Evolutionary conservation across 2,329 filamentous ascomycete species (phyloP).

Genomic region (Fusarium stilboides): DNA sequence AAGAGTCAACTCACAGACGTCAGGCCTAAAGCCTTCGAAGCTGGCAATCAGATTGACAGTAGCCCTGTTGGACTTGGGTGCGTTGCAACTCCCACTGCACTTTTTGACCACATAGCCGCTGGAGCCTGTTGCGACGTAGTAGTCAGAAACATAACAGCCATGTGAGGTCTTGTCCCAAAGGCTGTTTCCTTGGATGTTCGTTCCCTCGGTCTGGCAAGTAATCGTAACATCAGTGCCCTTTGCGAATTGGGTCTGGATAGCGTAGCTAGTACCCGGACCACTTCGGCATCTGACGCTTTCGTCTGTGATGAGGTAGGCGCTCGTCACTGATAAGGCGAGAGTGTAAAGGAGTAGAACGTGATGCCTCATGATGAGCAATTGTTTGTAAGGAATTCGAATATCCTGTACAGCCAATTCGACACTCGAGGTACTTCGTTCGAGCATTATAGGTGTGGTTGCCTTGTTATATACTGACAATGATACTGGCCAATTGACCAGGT

Average conservation of each 20-base stretch:
- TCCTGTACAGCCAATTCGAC: too few relatives aligned
- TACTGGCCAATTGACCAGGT: too few relatives aligned
- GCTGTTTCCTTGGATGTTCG: slow-evolving; percentile 2
- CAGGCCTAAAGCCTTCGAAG: slow-evolving; percentile 33
- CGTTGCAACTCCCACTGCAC: slow-evolving; percentile 5
- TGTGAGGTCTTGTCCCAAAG: slow-evolving; percentile 25
- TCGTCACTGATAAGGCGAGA: background rate
- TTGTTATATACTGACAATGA: too few relatives aligned
- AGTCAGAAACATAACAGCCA: slow-evolving; percentile 27
- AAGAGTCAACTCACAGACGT: slow-evolving; percentile 34
- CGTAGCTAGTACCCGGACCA: slow-evolving; percentile 15
- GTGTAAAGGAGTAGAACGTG: background rate
- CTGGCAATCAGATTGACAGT: slow-evolving; percentile 29
- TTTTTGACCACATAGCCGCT: slow-evolving; percentile 7
- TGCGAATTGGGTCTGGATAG: background rate
- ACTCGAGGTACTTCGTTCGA: too few relatives aligned
- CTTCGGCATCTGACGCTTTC: slow-evolving; percentile 25
- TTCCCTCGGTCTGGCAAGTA: slow-evolving; percentile 18
- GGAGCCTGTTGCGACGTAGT: slow-evolving; percentile 20
- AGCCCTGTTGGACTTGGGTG: slow-evolving; percentile 24
- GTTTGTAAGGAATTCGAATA: too few relatives aligned
- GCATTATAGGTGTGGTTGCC: too few relatives aligned
- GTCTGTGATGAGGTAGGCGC: slow-evolving; percentile 17
- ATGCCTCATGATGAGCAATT: background rate
- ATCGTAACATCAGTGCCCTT: slow-evolving; percentile 21